phyloP scores from a whole-genome alignment of 2,329 filamentous ascomycete genomes.

The Biscogniauxia marginata region DNA sequence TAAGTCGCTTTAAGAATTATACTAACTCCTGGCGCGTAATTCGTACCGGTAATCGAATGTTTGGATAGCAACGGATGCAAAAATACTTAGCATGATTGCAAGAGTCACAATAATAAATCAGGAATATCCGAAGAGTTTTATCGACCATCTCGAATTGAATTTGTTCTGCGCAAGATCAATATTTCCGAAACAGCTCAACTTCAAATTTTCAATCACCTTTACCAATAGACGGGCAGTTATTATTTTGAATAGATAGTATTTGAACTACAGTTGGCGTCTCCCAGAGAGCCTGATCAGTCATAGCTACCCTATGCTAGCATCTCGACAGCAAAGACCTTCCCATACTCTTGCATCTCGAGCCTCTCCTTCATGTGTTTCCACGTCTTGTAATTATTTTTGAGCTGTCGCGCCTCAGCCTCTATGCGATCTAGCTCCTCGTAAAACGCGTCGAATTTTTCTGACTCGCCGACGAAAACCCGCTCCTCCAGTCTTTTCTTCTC shows the following conservation, averaged over 20 bases:
- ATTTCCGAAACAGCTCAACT: no score
- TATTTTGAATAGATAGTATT: background rate
- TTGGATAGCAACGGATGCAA: no score
- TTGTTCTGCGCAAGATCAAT: no score
- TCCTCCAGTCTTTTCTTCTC: constrained; percentile 3
- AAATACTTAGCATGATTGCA: no score
- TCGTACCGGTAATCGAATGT: no score
- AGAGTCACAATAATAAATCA: no score
- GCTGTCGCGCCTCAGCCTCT: background rate
- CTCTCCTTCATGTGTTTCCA: constrained; percentile 6
- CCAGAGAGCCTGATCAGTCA: background rate
- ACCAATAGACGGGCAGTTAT: no score
- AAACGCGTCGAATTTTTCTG: background rate
- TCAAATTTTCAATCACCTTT: no score
- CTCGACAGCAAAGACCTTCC: constrained; percentile 3
- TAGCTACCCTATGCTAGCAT: background rate
- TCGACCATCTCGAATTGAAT: no score
- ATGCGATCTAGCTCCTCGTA: background rate
- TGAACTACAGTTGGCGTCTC: background rate
- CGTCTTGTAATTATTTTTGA: background rate
- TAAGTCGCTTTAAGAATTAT: no score
- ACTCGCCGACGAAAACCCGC: background rate
- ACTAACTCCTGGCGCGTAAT: no score
- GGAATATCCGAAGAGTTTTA: no score
- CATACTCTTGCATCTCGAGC: constrained; percentile 1